These are phyloP conservation scores for Buddleja alternifolia DNA, from an alignment of 257 asterid species.

Conservation along the genomic window DNA sequence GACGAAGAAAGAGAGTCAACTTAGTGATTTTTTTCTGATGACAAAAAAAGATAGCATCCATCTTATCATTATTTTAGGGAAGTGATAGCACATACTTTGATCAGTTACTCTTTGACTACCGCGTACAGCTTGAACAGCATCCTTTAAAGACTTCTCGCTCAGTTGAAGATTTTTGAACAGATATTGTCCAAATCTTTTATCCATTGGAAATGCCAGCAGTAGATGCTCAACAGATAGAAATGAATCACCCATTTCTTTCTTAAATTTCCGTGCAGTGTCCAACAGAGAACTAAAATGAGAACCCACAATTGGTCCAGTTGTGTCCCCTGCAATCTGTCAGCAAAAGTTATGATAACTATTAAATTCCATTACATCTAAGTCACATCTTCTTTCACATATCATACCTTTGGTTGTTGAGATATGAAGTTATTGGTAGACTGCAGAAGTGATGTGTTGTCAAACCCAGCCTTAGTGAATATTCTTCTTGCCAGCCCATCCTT, in stretches of 20 bases:
- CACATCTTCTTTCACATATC: constrained; percentile 1
- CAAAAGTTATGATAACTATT: constrained; percentile 17
- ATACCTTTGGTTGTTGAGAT: constrained; percentile 83
- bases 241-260: constrained; percentile 86
- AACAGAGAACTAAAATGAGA: constrained; percentile 63
- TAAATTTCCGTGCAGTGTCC: constrained; percentile 71
- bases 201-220: constrained; percentile 68
- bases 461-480: constrained; percentile 86
- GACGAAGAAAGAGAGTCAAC: neutral
- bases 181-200: constrained; percentile 80
- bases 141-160: constrained; percentile 70
- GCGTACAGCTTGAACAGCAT: constrained; percentile 85
- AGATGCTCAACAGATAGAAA: constrained; percentile 94
- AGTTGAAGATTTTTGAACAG: constrained; percentile 65
- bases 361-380: neutral
- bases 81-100: constrained; percentile 58
- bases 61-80: neutral
- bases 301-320: constrained; percentile 78
- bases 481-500: constrained; percentile 92
- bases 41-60: neutral
- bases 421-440: constrained; percentile 73
- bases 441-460: constrained; percentile 78
- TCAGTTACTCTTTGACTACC: constrained; percentile 92
- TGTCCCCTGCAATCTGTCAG: constrained; percentile 76
- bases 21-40: neutral